Conservation (phyloP, 805 yeast species). For the Dipodascopsis tothii region DNA sequence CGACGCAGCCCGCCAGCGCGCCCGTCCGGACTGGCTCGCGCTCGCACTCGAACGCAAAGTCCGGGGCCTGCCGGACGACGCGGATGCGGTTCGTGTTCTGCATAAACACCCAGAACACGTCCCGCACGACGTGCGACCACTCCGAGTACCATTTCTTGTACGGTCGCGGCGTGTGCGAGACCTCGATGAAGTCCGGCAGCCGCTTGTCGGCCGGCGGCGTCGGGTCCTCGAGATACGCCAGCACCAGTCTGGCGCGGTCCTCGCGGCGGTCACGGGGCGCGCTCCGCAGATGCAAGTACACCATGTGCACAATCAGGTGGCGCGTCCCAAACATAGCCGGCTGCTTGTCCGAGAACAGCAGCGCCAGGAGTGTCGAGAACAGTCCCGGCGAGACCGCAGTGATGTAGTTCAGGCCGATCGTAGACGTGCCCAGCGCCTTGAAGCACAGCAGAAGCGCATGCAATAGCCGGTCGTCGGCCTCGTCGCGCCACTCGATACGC, state of each 20-base stretch:
- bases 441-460: constrained; percentile 9
- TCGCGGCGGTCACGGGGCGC: constrained; percentile 3
- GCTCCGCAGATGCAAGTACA: constrained; percentile 1
- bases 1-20: constrained; percentile 1
- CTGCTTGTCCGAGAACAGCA: constrained; percentile 13
- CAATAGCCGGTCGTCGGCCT: constrained; percentile 8
- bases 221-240: constrained; percentile 11
- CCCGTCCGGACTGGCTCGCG: not conserved
- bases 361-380: constrained; percentile 6
- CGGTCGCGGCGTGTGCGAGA: constrained; percentile 12
- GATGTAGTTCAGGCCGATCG: constrained; percentile 9
- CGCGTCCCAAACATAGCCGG: constrained; percentile 12
- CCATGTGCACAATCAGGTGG: constrained; percentile 2
- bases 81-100: constrained; percentile 3
- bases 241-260: constrained; percentile 1
- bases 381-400: constrained; percentile 3
- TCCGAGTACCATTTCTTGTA: constrained; percentile 14
- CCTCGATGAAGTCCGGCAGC: constrained; percentile 10
- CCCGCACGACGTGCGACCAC: constrained; percentile 9
- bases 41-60: not conserved
- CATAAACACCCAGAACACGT: constrained; percentile 15
- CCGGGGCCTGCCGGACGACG: not conserved
- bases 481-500: constrained; percentile 12
- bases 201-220: not conserved
- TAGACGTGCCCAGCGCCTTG: constrained; percentile 2